Percentiles rank a stretch among this genome's conserved stretches.
Evolutionary conservation across 163 green algal species (phyloP).

Genomic region (Smithsoniella earleae): DNA sequence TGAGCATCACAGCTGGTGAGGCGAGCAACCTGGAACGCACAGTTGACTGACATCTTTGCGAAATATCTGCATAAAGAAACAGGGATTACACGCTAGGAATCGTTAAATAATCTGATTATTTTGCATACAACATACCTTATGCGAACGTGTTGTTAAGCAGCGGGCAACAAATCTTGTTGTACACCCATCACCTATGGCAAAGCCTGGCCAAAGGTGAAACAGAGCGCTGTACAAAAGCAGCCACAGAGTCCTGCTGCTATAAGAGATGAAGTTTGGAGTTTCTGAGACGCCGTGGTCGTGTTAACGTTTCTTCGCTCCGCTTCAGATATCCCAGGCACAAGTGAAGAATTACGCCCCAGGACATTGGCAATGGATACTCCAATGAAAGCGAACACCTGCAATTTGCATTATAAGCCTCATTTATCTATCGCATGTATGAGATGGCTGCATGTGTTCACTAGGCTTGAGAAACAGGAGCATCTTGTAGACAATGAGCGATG

Average conservation of each 20-base stretch:
- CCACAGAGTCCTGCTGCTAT: background rate
- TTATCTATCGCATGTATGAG: no score
- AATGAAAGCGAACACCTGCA: conserved; percentile 15
- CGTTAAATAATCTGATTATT: no score
- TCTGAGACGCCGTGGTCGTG: background rate
- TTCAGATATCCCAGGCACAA: background rate
- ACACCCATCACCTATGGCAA: background rate
- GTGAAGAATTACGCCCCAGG: background rate
- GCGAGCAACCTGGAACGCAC: background rate
- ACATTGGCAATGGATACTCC: conserved; percentile 3
- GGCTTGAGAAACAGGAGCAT: no score
- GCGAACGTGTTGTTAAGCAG: no score
- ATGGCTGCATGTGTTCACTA: no score
- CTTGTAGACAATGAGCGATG: no score
- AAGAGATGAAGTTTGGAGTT: background rate
- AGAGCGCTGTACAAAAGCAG: background rate
- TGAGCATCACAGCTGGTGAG: background rate
- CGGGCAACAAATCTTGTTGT: no score
- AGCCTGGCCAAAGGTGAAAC: background rate
- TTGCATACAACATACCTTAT: no score
- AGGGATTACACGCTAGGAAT: no score
- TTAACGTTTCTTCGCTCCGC: background rate
- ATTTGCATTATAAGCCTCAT: no score
- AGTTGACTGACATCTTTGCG: no score
- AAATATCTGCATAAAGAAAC: no score